Evolutionary conservation across 805 yeast species (phyloP), one percentile per base, ranked within the genome.

Genomic region (Yarrowia sp.): DNA sequence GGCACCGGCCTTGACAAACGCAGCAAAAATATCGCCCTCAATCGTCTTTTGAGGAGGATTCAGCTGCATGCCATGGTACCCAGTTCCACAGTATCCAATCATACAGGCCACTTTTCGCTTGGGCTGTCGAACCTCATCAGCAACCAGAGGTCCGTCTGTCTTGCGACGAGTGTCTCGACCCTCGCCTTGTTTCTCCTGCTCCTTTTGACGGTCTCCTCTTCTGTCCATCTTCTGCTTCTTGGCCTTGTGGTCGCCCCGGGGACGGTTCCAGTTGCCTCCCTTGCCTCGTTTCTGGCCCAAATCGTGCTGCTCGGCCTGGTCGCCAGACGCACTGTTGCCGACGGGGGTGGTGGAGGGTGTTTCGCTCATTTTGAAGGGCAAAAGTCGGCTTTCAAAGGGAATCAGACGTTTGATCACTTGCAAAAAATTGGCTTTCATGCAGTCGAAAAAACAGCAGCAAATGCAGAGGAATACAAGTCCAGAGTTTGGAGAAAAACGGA

Each of bases 21-120:
- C 97, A 32, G 83, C 81, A 75, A 90, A 93, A 7, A 92, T 72
- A 58, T 90, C 97, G 14, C 92, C 95, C 76, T 92, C 98, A 68
- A 92, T 92, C 21, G 98, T 92, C 73, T 86, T 85, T 44, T 84
- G 84, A 19, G 92, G 96, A 1, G 96, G 96, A 73, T 92, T 92
- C 68, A 88, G 78, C 76, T 92, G 98, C 96, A 92, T 90, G 8
- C 98, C 98, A 75, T 90, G 95, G 77, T 92, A 92, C 0, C 98
- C 98, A 0, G 97, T 87, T 44, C 98, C 98, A 74, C 97, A 92
- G 78, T 92, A 92, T 4, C 98, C 98, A 68, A 92, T 81, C 85
- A 90, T 81, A 71, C 89, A 85, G 0, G 97, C 98, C 22, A 91
- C 97, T 73, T 92, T 92, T 71, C 85, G 83, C 81, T 92, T 92